These are phyloP conservation scores for Deuterostichococcus epilithicus DNA, from an alignment of 139 green algal genomes.

Conservation along the genomic window DNA sequence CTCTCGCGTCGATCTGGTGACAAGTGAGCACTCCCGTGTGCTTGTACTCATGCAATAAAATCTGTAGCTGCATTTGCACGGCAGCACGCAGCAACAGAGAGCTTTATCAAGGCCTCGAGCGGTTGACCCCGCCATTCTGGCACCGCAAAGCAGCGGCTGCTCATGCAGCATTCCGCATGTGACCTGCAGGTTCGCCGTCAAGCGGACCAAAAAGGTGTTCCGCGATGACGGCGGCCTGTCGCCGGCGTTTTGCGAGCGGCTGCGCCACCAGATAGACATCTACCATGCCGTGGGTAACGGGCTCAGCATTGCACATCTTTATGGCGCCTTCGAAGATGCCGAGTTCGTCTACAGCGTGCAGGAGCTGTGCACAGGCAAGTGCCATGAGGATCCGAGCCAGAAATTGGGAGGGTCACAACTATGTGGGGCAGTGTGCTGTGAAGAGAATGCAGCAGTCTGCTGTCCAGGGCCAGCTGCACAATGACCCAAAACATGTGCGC, in stretches of 20 bases:
- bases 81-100: not conserved
- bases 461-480: too few species aligned
- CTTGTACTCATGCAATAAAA: not conserved
- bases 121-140: not conserved
- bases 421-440: not conserved
- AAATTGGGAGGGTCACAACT: not conserved
- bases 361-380: conserved; percentile 35
- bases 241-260: not conserved
- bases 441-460: not conserved
- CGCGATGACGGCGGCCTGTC: conserved; percentile 6
- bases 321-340: conserved; percentile 43
- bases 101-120: not conserved
- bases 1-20: not conserved
- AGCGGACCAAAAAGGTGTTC: conserved; percentile 2
- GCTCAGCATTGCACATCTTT: conserved; percentile 34
- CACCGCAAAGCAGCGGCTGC: not conserved
- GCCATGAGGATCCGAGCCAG: not conserved
- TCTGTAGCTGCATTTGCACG: not conserved
- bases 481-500: not conserved
- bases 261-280: conserved; percentile 35
- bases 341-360: conserved; percentile 37
- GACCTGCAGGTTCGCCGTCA: conserved; percentile 12
- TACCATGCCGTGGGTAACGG: conserved; percentile 25
- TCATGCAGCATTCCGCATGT: not conserved
- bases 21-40: not conserved